Evolutionary conservation across 2,329 filamentous ascomycete genomes (phyloP), one percentile per base, ranked within the genome.

Genomic region (Claviceps citrina): DNA sequence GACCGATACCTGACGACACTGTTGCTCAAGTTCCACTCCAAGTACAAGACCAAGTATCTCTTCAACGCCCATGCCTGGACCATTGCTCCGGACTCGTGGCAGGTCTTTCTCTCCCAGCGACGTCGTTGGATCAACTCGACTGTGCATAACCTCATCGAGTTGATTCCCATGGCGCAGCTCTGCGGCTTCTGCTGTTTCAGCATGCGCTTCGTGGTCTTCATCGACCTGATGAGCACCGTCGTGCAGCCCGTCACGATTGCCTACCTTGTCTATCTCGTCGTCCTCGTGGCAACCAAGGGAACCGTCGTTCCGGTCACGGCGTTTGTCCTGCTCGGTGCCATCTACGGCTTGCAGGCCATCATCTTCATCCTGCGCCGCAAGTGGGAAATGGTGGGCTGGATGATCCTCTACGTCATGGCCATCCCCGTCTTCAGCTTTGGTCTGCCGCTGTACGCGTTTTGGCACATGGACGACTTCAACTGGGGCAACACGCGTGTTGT

Each of bases 371-470:
- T 95, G 42, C 82, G 85, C 43, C 82, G 89, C 54, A 95, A 95
- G 66, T 98, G 91, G 91, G 89, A 98, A 60, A 96, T 96, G 89
- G 81, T 98, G 50, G 91, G 89, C 27, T 98, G 91, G 91, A 95
- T 98, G 86, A 70, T 98, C 50, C 77, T 98, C 46, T 98, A 98
- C 61, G 74, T 98, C 44, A 47, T 91, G 24, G 89, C 91, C 40
- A 82, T 93, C 45, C 89, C 89, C 1, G 75, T 98, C 47, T 98
- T 94, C 70, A 80, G 84, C 32, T 85, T 93, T 47, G 86, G 74
- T 43, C 71, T 98, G 33, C 91, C 91, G 1, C 66, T 98, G 22
- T 96, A 96, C 60, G 73, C 89, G 37, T 98, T 98, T 73, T 98
- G 91, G 91, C 76, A 95, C 65, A 96, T 96, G 91, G 91, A 98